Conservation (phyloP, 139 green algal species). For the Chlorella sp. region DNA sequence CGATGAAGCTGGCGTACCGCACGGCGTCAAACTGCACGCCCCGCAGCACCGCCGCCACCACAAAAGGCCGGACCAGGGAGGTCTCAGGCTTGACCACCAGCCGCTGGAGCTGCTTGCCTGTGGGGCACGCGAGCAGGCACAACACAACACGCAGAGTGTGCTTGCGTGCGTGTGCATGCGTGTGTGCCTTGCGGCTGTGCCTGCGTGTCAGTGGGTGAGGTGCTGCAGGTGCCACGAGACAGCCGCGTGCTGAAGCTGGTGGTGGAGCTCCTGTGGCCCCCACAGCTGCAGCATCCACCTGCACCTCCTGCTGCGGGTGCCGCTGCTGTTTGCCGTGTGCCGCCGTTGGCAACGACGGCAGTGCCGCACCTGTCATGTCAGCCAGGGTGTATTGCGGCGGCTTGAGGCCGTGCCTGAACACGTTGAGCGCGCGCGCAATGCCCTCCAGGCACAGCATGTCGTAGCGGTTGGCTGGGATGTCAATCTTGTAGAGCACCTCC, state of each 20-base stretch:
- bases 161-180: too few relatives aligned
- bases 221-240: too few relatives aligned
- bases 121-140: too few relatives aligned
- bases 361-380: conserved; percentile 52
- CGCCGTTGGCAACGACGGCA: not conserved
- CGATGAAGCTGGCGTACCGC: conserved; percentile 95
- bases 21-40: conserved; percentile 79
- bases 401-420: conserved; percentile 75
- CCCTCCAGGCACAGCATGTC: conserved; percentile 99
- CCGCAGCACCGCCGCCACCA: conserved; percentile 90
- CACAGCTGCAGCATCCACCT: too few relatives aligned
- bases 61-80: conserved; percentile 89
- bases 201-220: too few relatives aligned
- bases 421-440: conserved; percentile 91
- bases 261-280: too few relatives aligned
- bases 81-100: conserved; percentile 84
- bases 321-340: too few relatives aligned
- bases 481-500: conserved; percentile 98
- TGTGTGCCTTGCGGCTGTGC: too few relatives aligned
- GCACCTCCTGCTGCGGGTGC: too few relatives aligned
- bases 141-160: too few relatives aligned
- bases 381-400: conserved; percentile 70
- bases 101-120: conserved; percentile 53
- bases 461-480: conserved; percentile 99
- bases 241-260: too few relatives aligned